Evolutionary conservation across 73 alveolate species (phyloP).

Genomic region (Halteria grandinella): DNA sequence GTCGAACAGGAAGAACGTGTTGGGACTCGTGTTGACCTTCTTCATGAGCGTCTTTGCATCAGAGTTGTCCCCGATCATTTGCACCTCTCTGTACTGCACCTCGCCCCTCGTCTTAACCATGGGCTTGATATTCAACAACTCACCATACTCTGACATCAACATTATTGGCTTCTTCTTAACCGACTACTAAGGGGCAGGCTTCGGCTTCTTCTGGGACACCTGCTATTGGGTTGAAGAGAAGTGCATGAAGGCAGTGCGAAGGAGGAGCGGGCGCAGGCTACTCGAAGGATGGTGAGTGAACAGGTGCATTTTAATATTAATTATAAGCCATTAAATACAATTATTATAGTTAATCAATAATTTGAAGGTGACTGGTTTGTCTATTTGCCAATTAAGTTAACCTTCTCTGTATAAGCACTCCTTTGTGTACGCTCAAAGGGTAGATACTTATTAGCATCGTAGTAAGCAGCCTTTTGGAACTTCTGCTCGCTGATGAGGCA

Average conservation of each 20-base stretch:
- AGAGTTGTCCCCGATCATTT: conserved; percentile 53
- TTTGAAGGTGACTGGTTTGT: no score
- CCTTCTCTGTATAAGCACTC: conserved; percentile 51
- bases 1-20: conserved; percentile 29
- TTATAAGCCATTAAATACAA: no score
- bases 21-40: conserved; percentile 26
- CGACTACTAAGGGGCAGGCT: no score
- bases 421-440: conserved; percentile 44
- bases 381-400: no score
- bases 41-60: conserved; percentile 15
- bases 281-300: no score
- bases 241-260: no score
- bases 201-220: no score
- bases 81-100: conserved; percentile 26
- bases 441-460: conserved; percentile 36
- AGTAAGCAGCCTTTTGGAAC: conserved; percentile 55
- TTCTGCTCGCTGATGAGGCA: conserved; percentile 35
- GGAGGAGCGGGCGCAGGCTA: no score
- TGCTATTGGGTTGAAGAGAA: no score
- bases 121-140: conserved; percentile 55
- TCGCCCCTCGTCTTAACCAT: conserved; percentile 26
- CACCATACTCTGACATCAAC: conserved; percentile 60
- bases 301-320: neutral
- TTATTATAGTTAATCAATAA: no score
- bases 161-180: neutral